Base-by-base conservation (phyloP, 208 protist genomes). In the Trypanosoma grayi region DNA sequence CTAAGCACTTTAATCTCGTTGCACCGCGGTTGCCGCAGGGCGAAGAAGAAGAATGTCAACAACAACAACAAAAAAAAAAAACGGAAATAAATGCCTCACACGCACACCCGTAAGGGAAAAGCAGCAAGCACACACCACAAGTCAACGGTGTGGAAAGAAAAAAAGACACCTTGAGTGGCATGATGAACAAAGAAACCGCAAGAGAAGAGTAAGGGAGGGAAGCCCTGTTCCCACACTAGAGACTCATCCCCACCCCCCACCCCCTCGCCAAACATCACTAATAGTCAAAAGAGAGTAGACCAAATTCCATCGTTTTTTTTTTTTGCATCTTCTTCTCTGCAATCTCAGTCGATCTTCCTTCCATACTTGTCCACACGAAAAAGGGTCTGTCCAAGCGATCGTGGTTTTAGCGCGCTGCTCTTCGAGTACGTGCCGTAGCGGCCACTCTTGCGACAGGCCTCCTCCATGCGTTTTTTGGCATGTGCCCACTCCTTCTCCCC, bases 351-450 rank as follows among this genome's bases (percentile, higher is more conserved):
- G 2, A 92, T 77, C 28, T 85, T 86, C 20, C 87, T 77, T 11
- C 90, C 90, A 60, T 92, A 96, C 73, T 93, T 93, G 54, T 96
- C 90, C 10, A 89, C 83, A 44, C 90, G 83, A 66, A 83, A 92
- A 24, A 75, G 61, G 5, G 80, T 81, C 11, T 80, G 54, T 2
- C 90, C 90, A 16, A 92, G 57, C 44, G 81, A 87, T 22, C 90
- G 84, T 41, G 75, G 71, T 67, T 92, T 92, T 34, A 92, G 66
- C 39, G 59, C 52, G 50, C 55, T 72, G 14, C 70, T 64, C 57
- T 90, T 90, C 22, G 78, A 39, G 60, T 93, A 96, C 2, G 90
- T 93, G 6, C 90, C 87, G 27, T 72, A 36, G 6, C 90, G 79
- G 3, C 86, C 90, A 8, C 70, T 77, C 60, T 81, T 85, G 44